Conservation (phyloP, 1,284 basidiomycete species). For the Malassezia psittaci region DNA sequence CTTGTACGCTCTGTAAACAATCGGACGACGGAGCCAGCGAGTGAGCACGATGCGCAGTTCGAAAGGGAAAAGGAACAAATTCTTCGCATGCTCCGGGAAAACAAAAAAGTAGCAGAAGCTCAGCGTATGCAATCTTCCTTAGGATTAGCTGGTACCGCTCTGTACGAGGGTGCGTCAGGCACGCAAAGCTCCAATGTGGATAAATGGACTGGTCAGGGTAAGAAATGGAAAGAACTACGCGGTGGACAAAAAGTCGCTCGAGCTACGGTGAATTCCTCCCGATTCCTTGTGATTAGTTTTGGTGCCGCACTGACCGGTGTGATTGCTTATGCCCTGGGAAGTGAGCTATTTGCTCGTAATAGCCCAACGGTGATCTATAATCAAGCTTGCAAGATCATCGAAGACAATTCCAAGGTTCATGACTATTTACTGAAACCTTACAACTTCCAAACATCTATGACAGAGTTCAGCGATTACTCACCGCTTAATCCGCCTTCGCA, state of each 20-base stretch:
- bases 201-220: constrained; percentile 36
- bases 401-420: constrained; percentile 55
- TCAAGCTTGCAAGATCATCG: constrained; percentile 73
- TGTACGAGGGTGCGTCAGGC: background rate
- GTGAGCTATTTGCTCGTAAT: constrained; percentile 82
- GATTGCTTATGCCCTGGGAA: constrained; percentile 69
- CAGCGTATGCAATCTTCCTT: background rate
- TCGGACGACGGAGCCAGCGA: background rate
- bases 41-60: background rate
- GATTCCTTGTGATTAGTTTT: constrained; percentile 68
- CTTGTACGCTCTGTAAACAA: background rate
- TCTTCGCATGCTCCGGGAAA: constrained; percentile 5
- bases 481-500: constrained; percentile 29
- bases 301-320: constrained; percentile 55
- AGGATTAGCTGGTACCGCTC: constrained; percentile 11
- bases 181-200: constrained; percentile 16
- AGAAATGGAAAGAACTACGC: constrained; percentile 66
- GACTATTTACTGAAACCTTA: constrained; percentile 32
- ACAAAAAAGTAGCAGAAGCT: background rate
- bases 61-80: constrained; percentile 9
- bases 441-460: constrained; percentile 29
- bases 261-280: constrained; percentile 61
- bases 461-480: constrained; percentile 23
- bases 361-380: constrained; percentile 80
- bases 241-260: constrained; percentile 73